These are phyloP conservation scores for Nasturtium officinale DNA, from an alignment of 345 rosid species.

Conservation along the genomic window DNA sequence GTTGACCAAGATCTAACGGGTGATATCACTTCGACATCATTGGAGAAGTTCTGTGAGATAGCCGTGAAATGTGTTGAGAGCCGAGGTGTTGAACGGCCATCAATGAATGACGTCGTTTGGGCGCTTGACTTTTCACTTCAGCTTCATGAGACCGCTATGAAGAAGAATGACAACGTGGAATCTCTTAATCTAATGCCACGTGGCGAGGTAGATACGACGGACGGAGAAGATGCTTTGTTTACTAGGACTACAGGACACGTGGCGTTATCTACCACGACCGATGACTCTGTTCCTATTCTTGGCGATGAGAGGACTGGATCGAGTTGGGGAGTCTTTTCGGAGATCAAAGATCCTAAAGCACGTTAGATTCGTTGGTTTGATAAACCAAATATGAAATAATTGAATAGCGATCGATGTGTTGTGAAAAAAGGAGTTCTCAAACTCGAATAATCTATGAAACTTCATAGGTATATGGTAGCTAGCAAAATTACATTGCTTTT, in stretches of 20 bases:
- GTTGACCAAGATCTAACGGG: constrained; percentile 47
- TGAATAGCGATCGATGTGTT: too few relatives aligned
- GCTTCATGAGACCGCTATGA: constrained; percentile 28
- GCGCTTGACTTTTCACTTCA: constrained; percentile 47
- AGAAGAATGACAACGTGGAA: constrained; percentile 10
- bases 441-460: too few relatives aligned
- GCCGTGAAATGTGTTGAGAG: constrained; percentile 49
- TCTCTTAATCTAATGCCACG: background rate
- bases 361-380: constrained; percentile 1
- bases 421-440: too few relatives aligned
- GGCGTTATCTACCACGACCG: constrained; percentile 5
- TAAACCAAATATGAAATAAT: background rate
- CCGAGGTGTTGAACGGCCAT: constrained; percentile 43
- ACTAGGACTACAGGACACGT: constrained; percentile 19
- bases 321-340: constrained; percentile 39
- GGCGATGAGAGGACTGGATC: constrained; percentile 21
- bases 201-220: constrained; percentile 17
- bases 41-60: constrained; percentile 52
- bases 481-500: too few relatives aligned
- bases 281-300: background rate
- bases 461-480: too few relatives aligned
- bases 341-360: constrained; percentile 37
- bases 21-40: constrained; percentile 39
- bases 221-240: constrained; percentile 25
- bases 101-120: constrained; percentile 51